These are phyloP conservation scores for Beauveria asiatica DNA, from an alignment of 2,329 filamentous ascomycete species.

Conservation along the genomic window DNA sequence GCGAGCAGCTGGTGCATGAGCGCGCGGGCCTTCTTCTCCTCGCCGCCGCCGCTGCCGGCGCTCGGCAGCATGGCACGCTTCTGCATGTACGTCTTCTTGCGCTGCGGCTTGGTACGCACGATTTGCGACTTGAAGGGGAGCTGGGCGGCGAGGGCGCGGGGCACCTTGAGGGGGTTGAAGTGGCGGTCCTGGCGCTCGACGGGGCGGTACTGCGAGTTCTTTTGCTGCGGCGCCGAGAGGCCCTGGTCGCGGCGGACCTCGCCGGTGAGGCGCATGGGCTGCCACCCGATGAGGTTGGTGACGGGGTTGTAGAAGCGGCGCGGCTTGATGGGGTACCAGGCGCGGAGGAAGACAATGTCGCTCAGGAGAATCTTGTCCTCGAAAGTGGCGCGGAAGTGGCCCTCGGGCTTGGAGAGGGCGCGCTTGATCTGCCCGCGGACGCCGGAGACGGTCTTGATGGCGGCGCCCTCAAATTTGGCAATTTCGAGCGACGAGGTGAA, in stretches of 20 bases:
- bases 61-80: conserved; percentile 75
- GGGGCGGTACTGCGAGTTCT: conserved; percentile 76
- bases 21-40: conserved; percentile 82
- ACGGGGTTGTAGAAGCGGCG: conserved; percentile 96
- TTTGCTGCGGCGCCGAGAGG: conserved; percentile 67
- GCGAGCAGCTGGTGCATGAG: conserved; percentile 91
- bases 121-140: conserved; percentile 93
- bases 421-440: conserved; percentile 96
- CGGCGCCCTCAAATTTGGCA: conserved; percentile 94
- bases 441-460: conserved; percentile 92
- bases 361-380: conserved; percentile 97
- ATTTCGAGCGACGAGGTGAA: conserved; percentile 89
- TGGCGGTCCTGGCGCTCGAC: conserved; percentile 59
- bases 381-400: conserved; percentile 92
- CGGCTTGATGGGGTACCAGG: conserved; percentile 94
- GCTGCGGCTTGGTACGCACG: conserved; percentile 68
- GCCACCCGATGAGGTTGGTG: conserved; percentile 88
- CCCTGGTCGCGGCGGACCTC: conserved; percentile 73
- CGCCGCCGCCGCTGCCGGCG: conserved; percentile 61
- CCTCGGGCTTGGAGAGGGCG: conserved; percentile 85
- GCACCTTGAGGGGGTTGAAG: conserved; percentile 74
- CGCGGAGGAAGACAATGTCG: conserved; percentile 91
- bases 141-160: conserved; percentile 68
- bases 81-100: conserved; percentile 79
- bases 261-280: conserved; percentile 87